Percentiles rank a stretch among this genome's conserved stretches.
Conservation (phyloP, 2,329 filamentous ascomycete species). For the Sclerotinia borealis region DNA sequence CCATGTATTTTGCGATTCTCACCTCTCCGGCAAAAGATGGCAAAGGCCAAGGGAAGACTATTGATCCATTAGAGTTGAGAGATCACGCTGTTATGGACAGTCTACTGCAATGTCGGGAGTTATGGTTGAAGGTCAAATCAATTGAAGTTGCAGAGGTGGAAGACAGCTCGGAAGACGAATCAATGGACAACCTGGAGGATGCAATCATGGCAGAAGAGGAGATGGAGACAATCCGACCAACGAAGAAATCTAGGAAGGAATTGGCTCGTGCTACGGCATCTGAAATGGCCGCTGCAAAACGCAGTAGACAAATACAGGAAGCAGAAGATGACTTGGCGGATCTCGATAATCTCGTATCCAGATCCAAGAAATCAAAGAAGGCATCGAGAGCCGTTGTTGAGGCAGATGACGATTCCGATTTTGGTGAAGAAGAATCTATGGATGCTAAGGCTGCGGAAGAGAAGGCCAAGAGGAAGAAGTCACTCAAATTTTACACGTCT, state of each 20-base stretch:
- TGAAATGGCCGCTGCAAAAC: constrained; percentile 32
- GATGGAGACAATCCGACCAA: neutral
- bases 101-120: constrained; percentile 68
- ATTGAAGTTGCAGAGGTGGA: constrained; percentile 40
- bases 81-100: constrained; percentile 90
- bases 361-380: constrained; percentile 23
- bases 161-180: constrained; percentile 28
- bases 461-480: constrained; percentile 86
- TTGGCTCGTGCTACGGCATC: constrained; percentile 36
- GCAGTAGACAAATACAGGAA: constrained; percentile 34
- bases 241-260: constrained; percentile 29
- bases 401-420: constrained; percentile 77
- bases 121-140: constrained; percentile 71
- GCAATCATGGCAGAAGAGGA: constrained; percentile 7
- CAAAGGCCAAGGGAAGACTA: constrained; percentile 47
- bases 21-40: constrained; percentile 67
- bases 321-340: constrained; percentile 39
- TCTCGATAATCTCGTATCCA: constrained; percentile 27
- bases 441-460: constrained; percentile 75
- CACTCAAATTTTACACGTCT: constrained; percentile 93
- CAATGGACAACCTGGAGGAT: constrained; percentile 27
- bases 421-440: constrained; percentile 81
- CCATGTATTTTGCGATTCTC: constrained; percentile 93
- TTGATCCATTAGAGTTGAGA: constrained; percentile 72
- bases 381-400: constrained; percentile 40